Evolutionary conservation across 371 early-diverging fungal species (phyloP), one percentile per base, ranked within the genome.

Genomic region (Lichtheimia hyalospora): DNA sequence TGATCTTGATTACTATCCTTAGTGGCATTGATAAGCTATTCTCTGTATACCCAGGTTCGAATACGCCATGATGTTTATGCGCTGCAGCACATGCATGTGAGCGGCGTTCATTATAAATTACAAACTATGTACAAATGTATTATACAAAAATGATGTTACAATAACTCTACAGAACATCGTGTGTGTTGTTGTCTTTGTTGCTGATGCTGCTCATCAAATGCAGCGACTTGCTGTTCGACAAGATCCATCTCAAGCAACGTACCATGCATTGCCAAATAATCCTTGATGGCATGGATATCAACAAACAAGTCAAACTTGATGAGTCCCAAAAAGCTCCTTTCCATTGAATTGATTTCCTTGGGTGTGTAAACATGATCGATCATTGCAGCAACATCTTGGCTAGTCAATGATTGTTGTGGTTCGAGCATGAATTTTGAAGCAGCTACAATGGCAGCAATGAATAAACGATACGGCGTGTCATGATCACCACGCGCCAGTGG

Each of bases 401-500:
- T 85, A 5, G 75, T 73, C 43, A 89, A 75, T 14, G 83, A 71
- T 4, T 79, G 73, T 49, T 81, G 80, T 21, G 88, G 85, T 55
- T 89, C 85, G 34, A 79, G 77, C 46, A 85, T 58, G 60, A 82
- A 87, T 71, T 85, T 91, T 48, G 85, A 85, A 3, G 89, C 89
- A 2, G 86, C 81, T 39, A 91, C 67, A 49, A 89, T 72, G 5
- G 92, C 86, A 0, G 89, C 89, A 40, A 91, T 59, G 58, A 91
- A 89, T 39, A 91, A 80, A 48, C 87, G 80, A 65, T 89, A 88
- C n/a, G 90, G 89, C 16, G 92, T 89, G 60, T 89, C 92, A 14
- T 81, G 72, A 54, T 87, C 84, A 15, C 89, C 90, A 42, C 84
- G 82, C 43, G 92, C 90, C 61, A 80, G 77, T 24, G 68, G 73